These are phyloP conservation scores for Kregervanrija delftensis DNA, from an alignment of 805 yeast genomes.

Conservation along the genomic window DNA sequence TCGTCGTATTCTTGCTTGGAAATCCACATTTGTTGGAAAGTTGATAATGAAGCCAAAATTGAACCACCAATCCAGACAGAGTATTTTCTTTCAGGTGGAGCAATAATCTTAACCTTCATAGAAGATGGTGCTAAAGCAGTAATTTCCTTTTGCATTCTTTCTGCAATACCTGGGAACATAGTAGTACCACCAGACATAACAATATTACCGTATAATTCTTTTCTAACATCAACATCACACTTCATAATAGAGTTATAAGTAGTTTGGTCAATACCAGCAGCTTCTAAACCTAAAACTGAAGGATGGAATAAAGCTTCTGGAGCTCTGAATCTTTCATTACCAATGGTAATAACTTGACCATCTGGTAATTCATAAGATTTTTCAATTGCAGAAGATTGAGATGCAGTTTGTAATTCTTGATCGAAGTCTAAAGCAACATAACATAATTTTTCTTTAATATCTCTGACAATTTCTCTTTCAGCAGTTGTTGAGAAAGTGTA, in stretches of 20 bases:
- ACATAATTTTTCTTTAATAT: conserved; percentile 97
- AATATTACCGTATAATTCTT: conserved; percentile 97
- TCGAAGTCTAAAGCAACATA: conserved; percentile 98
- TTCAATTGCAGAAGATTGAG: conserved; percentile 96
- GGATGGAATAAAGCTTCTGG: conserved; percentile 99
- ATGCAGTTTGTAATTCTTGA: conserved; percentile 98
- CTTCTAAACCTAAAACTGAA: conserved; percentile 79
- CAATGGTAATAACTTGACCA: conserved; percentile 98
- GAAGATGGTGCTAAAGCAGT: conserved; percentile 99
- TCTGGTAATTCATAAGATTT: conserved; percentile 99
- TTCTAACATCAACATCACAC: conserved; percentile 99
- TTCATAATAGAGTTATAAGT: conserved; percentile 91
- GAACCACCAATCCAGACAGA: conserved; percentile 99
- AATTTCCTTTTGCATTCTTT: conserved; percentile 99
- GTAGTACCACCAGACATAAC: conserved; percentile 99
- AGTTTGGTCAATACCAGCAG: conserved; percentile 99
- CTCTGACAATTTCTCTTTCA: conserved; percentile 93
- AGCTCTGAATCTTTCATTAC: conserved; percentile 99
- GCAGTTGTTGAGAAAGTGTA: conserved; percentile 98
- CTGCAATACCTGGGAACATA: conserved; percentile 99
- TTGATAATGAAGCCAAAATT: conserved; percentile 94
- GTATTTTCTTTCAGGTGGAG: conserved; percentile 99
- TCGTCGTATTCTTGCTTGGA: conserved; percentile 99
- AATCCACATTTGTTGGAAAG: conserved; percentile 99
- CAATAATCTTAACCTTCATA: conserved; percentile 98